Evolutionary conservation across 371 early-diverging fungal species (phyloP).

Genomic region (Catenaria anguillulae): DNA sequence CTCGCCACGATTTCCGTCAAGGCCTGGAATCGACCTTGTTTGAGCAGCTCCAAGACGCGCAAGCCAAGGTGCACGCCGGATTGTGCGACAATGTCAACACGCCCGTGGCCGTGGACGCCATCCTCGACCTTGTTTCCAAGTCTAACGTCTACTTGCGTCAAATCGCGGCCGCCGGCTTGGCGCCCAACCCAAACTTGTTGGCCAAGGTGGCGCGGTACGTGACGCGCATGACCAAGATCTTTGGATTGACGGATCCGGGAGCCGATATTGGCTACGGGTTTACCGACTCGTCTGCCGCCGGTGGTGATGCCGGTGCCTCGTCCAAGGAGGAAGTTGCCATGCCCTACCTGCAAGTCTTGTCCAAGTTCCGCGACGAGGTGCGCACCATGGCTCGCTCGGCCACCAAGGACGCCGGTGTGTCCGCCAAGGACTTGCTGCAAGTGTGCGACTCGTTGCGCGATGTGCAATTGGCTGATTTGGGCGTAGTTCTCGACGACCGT

Average conservation of each 20-base stretch:
- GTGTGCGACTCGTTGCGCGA: slow-evolving; percentile 80
- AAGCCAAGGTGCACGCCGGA: slow-evolving; percentile 62
- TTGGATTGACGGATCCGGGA: slow-evolving; percentile 49
- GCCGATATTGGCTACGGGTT: slow-evolving; percentile 38
- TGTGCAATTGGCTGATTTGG: slow-evolving; percentile 62
- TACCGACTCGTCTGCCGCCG: slow-evolving; percentile 16
- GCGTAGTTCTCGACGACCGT: slow-evolving; percentile 82
- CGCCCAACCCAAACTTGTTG: slow-evolving; percentile 46
- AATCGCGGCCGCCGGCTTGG: slow-evolving; percentile 13
- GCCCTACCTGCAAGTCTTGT: slow-evolving; percentile 64
- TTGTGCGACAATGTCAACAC: slow-evolving; percentile 94
- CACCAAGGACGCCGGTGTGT: background rate
- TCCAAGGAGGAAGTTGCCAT: slow-evolving; percentile 47
- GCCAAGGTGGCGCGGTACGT: slow-evolving; percentile 66
- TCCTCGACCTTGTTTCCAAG: slow-evolving; percentile 61
- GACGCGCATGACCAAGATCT: slow-evolving; percentile 50
- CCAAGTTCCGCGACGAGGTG: slow-evolving; percentile 77
- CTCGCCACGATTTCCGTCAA: slow-evolving; percentile 49
- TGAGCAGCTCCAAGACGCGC: slow-evolving; percentile 37
- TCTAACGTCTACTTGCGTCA: slow-evolving; percentile 65
- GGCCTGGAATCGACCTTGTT: slow-evolving; percentile 45
- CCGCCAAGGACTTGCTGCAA: slow-evolving; percentile 36
- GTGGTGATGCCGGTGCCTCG: slow-evolving; percentile 7
- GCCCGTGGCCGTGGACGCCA: slow-evolving; percentile 57
- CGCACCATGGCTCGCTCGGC: slow-evolving; percentile 48